These are phyloP conservation scores for Xylaria venustula DNA, from an alignment of 495 filamentous ascomycete species.

Conservation along the genomic window DNA sequence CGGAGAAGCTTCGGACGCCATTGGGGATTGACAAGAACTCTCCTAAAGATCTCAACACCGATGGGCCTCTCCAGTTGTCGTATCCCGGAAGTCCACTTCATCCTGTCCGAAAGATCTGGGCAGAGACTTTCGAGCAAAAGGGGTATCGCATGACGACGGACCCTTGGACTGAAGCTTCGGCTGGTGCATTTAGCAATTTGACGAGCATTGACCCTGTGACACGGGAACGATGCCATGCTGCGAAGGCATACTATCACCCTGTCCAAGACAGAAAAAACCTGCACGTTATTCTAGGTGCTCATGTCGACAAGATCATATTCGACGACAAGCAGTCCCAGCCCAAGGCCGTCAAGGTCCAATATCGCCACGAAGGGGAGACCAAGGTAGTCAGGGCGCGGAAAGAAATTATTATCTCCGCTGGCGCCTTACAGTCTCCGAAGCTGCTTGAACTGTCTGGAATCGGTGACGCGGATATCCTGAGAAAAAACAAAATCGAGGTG, in stretches of 20 bases:
- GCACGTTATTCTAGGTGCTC: constrained; percentile 39
- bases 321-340: constrained; percentile 8
- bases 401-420: constrained; percentile 58
- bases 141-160: constrained; percentile 30
- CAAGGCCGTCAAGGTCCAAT: constrained; percentile 32
- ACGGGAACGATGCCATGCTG: constrained; percentile 36
- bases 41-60: constrained; percentile 24
- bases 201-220: constrained; percentile 43
- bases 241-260: constrained; percentile 33
- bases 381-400: constrained; percentile 35
- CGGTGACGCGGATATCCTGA: constrained; percentile 44
- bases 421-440: constrained; percentile 56
- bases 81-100: constrained; percentile 31
- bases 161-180: constrained; percentile 31
- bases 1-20: constrained; percentile 21
- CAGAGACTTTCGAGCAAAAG: constrained; percentile 31
- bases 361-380: constrained; percentile 29
- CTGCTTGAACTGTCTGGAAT: constrained; percentile 56
- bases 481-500: constrained; percentile 39
- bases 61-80: constrained; percentile 41
- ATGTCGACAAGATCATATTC: constrained; percentile 43
- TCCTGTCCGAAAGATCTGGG: constrained; percentile 29
- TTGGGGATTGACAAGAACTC: constrained; percentile 25
- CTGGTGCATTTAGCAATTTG: constrained; percentile 46
- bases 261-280: constrained; percentile 43